Conservation (phyloP, 805 yeast genomes). For the Saccharomycopsis sp. region DNA sequence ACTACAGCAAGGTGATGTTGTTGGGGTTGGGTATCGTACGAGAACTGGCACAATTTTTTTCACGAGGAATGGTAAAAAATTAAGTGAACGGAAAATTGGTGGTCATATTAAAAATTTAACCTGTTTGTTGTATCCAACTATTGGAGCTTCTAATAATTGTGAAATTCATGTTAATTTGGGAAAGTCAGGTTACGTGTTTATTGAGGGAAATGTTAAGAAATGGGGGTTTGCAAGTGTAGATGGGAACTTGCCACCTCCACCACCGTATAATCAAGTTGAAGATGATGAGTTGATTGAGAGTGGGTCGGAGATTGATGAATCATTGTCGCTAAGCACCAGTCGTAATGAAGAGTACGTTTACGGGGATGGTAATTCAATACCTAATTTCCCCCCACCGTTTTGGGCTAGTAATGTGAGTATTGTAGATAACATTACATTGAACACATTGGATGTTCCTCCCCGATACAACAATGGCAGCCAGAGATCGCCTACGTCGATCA, state of each 20-base stretch:
- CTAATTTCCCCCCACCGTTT: slow-evolving; percentile 21
- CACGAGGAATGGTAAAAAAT: slow-evolving; percentile 88
- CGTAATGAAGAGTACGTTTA: neutral
- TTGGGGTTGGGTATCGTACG: slow-evolving; percentile 85
- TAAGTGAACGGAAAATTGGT: slow-evolving; percentile 73
- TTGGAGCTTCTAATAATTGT: slow-evolving; percentile 81
- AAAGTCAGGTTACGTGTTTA: slow-evolving; percentile 79
- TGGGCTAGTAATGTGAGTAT: slow-evolving; percentile 20
- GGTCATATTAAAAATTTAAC: slow-evolving; percentile 56
- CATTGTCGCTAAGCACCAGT: slow-evolving; percentile 31
- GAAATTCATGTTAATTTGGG: slow-evolving; percentile 86
- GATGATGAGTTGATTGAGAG: slow-evolving; percentile 73
- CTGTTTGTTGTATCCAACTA: slow-evolving; percentile 60
- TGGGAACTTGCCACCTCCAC: slow-evolving; percentile 89
- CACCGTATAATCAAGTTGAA: slow-evolving; percentile 76
- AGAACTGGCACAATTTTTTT: slow-evolving; percentile 83
- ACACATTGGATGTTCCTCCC: slow-evolving; percentile 20
- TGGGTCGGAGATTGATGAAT: slow-evolving; percentile 33
- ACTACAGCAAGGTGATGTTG: slow-evolving; percentile 76
- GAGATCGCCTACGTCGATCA: neutral
- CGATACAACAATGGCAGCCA: slow-evolving; percentile 7
- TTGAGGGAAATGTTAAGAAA: slow-evolving; percentile 88
- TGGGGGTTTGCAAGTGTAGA: slow-evolving; percentile 91
- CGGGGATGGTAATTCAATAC: slow-evolving; percentile 4
- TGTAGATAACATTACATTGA: slow-evolving; percentile 19